These are phyloP conservation scores for Suillus discolor DNA, from an alignment of 768 basidiomycete genomes.

Conservation along the genomic window DNA sequence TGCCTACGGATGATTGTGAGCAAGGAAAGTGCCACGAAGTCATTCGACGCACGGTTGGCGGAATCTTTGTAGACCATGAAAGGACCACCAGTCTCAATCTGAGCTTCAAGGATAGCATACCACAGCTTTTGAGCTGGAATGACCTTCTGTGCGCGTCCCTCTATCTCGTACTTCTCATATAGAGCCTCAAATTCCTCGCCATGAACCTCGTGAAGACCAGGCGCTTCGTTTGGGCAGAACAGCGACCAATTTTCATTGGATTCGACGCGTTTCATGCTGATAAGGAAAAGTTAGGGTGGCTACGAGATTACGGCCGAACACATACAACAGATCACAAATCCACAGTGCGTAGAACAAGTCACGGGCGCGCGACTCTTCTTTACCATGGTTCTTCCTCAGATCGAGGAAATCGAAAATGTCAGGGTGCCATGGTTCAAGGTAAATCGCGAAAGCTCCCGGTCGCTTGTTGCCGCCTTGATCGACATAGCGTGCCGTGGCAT, in stretches of 20 bases:
- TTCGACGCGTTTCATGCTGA: conserved; percentile 96
- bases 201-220: conserved; percentile 85
- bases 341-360: conserved; percentile 98
- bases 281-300: neutral
- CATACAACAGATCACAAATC: conserved; percentile 96
- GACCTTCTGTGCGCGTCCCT: conserved; percentile 82
- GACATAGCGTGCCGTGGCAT: conserved; percentile 97
- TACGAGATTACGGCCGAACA: conserved; percentile 2
- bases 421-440: conserved; percentile 98
- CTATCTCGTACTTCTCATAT: conserved; percentile 86
- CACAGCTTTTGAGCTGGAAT: conserved; percentile 97
- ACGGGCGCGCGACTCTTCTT: conserved; percentile 94
- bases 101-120: conserved; percentile 96
- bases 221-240: conserved; percentile 98
- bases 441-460: conserved; percentile 97
- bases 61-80: conserved; percentile 99
- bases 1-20: conserved; percentile 50
- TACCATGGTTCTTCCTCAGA: conserved; percentile 97
- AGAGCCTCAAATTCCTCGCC: conserved; percentile 87
- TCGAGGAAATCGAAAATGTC: conserved; percentile 98
- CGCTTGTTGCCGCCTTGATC: conserved; percentile 99
- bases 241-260: conserved; percentile 88
- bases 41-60: conserved; percentile 69
- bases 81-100: conserved; percentile 98
- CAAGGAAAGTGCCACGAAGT: neutral